Evolutionary conservation across 1,139 yeast genomes (phyloP).

Genomic region (Saccharomyces pastorianus): DNA sequence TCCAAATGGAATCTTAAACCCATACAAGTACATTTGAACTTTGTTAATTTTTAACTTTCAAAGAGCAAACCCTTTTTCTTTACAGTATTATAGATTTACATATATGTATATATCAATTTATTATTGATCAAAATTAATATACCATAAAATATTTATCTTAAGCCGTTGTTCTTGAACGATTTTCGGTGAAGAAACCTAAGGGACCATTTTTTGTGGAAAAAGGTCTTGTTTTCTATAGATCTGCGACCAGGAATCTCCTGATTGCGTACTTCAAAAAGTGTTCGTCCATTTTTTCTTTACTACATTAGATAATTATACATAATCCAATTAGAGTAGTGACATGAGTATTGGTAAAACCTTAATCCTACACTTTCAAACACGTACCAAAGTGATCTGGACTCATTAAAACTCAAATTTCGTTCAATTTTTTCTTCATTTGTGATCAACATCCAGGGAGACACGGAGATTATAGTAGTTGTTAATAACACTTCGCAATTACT

Average conservation of each 20-base stretch:
- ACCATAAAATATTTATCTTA: neutral
- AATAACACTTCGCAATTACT: no score
- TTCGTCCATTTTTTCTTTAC: neutral
- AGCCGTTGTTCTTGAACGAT: neutral
- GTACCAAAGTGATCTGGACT: neutral
- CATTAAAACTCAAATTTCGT: neutral
- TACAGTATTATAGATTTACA: neutral
- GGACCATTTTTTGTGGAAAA: neutral
- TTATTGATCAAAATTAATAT: neutral
- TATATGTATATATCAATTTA: neutral
- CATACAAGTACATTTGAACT: constrained; percentile 61
- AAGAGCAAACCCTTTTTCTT: neutral
- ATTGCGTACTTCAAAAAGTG: neutral
- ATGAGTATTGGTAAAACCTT: neutral
- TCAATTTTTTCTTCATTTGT: neutral
- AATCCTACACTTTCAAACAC: neutral
- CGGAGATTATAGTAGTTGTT: no score
- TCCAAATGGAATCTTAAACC: constrained; percentile 82
- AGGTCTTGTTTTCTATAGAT: neutral
- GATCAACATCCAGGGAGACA: no score
- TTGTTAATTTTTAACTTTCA: neutral
- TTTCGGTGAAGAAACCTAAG: neutral
- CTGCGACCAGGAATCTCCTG: neutral
- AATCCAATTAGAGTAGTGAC: neutral
- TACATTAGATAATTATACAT: neutral